These are phyloP conservation scores for Pittosporum tobira DNA, from an alignment of 129 eudicot species.

Conservation along the genomic window DNA sequence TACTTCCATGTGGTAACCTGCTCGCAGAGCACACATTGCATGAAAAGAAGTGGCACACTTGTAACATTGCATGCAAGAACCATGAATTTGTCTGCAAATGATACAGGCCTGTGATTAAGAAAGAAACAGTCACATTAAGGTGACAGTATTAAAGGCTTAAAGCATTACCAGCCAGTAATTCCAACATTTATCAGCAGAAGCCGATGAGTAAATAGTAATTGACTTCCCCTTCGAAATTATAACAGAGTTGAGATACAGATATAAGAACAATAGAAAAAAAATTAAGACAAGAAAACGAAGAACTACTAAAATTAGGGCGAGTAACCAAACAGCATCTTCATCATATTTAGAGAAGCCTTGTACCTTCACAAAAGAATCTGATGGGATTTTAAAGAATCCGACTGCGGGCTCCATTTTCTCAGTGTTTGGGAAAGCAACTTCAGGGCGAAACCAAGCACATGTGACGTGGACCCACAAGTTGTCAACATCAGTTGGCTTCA, in stretches of 20 bases:
- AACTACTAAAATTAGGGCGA: background rate
- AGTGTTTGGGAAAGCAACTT: slow-evolving; percentile 51
- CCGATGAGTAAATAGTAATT: too few species aligned
- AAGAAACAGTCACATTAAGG: slow-evolving; percentile 7
- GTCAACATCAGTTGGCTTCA: slow-evolving; percentile 82
- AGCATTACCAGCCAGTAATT: too few species aligned
- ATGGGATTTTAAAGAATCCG: slow-evolving; percentile 61
- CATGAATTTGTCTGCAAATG: slow-evolving; percentile 77
- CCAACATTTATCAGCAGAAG: background rate
- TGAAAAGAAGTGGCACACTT: slow-evolving; percentile 78
- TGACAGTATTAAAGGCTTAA: too few species aligned
- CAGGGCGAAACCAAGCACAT: slow-evolving; percentile 95
- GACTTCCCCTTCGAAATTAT: too few species aligned
- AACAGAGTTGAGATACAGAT: too few species aligned
- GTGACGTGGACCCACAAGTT: slow-evolving; percentile 86
- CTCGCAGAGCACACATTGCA: slow-evolving; percentile 73
- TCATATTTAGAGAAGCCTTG: background rate
- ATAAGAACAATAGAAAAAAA: too few species aligned
- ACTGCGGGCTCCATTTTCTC: slow-evolving; percentile 94
- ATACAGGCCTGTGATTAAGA: slow-evolving; percentile 50
- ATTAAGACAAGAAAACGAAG: background rate
- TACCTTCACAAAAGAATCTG: slow-evolving; percentile 68
- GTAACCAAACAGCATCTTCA: background rate
- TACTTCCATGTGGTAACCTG: slow-evolving; percentile 91
- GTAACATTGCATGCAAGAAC: slow-evolving; percentile 83